These are phyloP conservation scores for Neurospora sp. DNA, from an alignment of 495 filamentous ascomycete species.

Conservation along the genomic window DNA sequence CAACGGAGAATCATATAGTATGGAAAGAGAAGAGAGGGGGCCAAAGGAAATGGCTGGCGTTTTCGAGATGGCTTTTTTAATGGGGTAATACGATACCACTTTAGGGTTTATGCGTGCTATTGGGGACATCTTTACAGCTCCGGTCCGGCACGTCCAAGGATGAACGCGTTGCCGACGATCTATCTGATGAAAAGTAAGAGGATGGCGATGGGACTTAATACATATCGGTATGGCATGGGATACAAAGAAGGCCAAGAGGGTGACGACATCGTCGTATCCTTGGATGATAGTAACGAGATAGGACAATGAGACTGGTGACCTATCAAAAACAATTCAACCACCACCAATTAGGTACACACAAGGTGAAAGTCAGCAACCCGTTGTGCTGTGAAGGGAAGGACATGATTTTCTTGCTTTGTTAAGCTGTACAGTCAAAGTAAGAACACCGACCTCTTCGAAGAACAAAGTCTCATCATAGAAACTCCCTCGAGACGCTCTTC, in stretches of 20 bases:
- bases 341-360: background rate
- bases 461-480: no score
- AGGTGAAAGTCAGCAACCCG: background rate
- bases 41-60: background rate
- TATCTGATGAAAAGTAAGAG: background rate
- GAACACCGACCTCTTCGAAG: no score
- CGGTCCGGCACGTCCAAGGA: background rate
- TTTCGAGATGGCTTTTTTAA: background rate
- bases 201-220: background rate
- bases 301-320: background rate
- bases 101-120: background rate
- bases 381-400: no score
- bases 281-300: background rate
- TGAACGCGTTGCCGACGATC: background rate
- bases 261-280: background rate
- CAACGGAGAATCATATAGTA: background rate
- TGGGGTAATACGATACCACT: background rate
- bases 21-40: background rate
- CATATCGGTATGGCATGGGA: background rate
- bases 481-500: no score
- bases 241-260: background rate
- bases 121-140: background rate
- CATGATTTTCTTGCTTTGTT: no score
- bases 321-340: background rate
- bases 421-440: no score